Percentiles rank a stretch among this genome's conserved stretches.
Conservation (phyloP, 176 grass and related monocot species). For the Oryza longistaminata region DNA sequence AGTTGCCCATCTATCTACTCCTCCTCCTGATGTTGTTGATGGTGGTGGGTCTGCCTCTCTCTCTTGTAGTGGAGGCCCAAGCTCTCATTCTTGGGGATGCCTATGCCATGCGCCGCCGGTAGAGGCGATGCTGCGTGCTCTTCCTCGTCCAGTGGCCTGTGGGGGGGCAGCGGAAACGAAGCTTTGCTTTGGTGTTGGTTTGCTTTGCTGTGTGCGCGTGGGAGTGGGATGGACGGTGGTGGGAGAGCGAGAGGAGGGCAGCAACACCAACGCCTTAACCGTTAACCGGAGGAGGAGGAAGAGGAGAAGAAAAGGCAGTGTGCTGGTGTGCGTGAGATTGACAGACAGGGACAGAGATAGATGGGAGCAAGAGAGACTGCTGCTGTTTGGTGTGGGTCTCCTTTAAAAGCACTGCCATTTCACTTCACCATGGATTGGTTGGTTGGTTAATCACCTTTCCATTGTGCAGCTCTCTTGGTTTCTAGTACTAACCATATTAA, state of each 20-base stretch:
- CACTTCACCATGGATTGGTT: background rate
- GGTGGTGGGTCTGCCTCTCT: background rate
- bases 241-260: too few relatives aligned
- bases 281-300: background rate
- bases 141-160: background rate
- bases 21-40: background rate
- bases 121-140: background rate
- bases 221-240: background rate
- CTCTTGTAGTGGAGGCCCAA: background rate
- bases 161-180: background rate
- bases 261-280: background rate
- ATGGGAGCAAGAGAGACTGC: background rate
- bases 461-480: background rate
- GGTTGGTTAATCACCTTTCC: background rate
- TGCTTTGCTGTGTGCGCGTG: background rate
- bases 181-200: background rate
- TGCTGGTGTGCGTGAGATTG: background rate
- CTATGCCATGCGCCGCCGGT: background rate
- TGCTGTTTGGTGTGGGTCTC: background rate
- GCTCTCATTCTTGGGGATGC: constrained; percentile 9
- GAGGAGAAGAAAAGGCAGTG: background rate
- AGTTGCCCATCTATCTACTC: constrained; percentile 90
- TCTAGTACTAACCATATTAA: too few relatives aligned
- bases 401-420: constrained; percentile 13
- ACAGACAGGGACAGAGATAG: background rate